These are phyloP conservation scores for Hymenoscyphus fraxineus DNA, from an alignment of 2,329 filamentous ascomycete genomes.

Conservation along the genomic window DNA sequence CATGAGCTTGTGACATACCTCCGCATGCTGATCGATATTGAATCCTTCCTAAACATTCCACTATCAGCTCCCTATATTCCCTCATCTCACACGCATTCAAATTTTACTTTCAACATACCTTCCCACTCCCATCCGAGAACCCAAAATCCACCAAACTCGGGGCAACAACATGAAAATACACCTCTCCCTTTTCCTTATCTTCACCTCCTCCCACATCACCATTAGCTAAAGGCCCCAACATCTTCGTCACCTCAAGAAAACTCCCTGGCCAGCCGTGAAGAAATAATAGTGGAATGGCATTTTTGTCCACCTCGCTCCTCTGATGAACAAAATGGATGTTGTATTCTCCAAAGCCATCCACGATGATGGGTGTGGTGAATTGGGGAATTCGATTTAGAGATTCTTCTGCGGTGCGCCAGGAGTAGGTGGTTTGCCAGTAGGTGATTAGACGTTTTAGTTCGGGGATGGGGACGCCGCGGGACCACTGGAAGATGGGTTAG, in stretches of 20 bases:
- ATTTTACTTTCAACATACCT: conserved; percentile 13
- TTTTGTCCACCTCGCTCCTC: not conserved
- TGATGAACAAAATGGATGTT: not conserved
- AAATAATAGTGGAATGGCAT: not conserved
- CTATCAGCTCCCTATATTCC: no score
- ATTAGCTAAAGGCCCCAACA: not conserved
- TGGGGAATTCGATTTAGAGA: conserved; percentile 1
- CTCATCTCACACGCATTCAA: not conserved
- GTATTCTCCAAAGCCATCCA: not conserved
- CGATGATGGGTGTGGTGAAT: not conserved
- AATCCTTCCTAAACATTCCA: conserved; percentile 48
- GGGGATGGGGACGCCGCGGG: conserved; percentile 4
- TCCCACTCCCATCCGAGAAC: conserved; percentile 38
- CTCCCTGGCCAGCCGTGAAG: not conserved
- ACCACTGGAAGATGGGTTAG: not conserved
- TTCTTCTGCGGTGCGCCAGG: conserved; percentile 27
- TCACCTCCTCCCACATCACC: not conserved
- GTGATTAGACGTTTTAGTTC: conserved; percentile 15
- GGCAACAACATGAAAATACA: conserved; percentile 41
- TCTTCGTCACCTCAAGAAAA: not conserved
- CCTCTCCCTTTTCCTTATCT: conserved; percentile 18
- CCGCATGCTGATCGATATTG: conserved; percentile 55
- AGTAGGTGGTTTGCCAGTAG: conserved; percentile 25
- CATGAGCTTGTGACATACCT: conserved; percentile 66
- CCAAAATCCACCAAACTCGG: conserved; percentile 53